These are phyloP conservation scores for Tetrapisispora arboricola DNA, from an alignment of 805 yeast species.

Conservation along the genomic window DNA sequence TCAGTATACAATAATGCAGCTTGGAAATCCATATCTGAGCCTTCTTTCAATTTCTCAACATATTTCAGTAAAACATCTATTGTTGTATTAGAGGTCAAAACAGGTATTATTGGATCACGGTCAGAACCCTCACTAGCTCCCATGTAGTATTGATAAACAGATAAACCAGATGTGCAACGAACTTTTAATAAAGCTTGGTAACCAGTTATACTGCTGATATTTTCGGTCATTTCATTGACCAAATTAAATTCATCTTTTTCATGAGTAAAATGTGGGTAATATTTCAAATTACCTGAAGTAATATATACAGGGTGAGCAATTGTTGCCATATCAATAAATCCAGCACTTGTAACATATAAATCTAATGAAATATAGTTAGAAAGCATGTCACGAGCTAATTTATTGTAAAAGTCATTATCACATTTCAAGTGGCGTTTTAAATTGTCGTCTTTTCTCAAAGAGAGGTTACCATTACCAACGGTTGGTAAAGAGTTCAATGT, in stretches of 20 bases:
- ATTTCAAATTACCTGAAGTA: slow-evolving; percentile 60
- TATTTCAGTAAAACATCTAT: slow-evolving; percentile 60
- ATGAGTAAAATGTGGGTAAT: slow-evolving; percentile 55
- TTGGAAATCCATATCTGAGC: slow-evolving; percentile 79
- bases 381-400: slow-evolving; percentile 47
- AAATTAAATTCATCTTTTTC: slow-evolving; percentile 65
- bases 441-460: slow-evolving; percentile 30
- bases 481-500: slow-evolving; percentile 61
- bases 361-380: slow-evolving; percentile 59
- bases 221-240: slow-evolving; percentile 43
- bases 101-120: slow-evolving; percentile 58
- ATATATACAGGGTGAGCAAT: slow-evolving; percentile 47
- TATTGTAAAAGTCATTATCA: slow-evolving; percentile 49
- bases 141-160: slow-evolving; percentile 69
- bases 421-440: slow-evolving; percentile 47
- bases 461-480: slow-evolving; percentile 64
- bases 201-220: slow-evolving; percentile 44
- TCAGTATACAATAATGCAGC: slow-evolving; percentile 80
- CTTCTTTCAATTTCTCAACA: slow-evolving; percentile 56
- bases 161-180: slow-evolving; percentile 80
- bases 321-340: slow-evolving; percentile 62
- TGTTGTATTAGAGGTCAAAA: slow-evolving; percentile 49
- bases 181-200: slow-evolving; percentile 73
- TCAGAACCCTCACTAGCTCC: slow-evolving; percentile 33
- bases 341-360: slow-evolving; percentile 53